phyloP scores from a whole-genome alignment of 495 filamentous ascomycete species.

The Penicillium cataractarum region DNA sequence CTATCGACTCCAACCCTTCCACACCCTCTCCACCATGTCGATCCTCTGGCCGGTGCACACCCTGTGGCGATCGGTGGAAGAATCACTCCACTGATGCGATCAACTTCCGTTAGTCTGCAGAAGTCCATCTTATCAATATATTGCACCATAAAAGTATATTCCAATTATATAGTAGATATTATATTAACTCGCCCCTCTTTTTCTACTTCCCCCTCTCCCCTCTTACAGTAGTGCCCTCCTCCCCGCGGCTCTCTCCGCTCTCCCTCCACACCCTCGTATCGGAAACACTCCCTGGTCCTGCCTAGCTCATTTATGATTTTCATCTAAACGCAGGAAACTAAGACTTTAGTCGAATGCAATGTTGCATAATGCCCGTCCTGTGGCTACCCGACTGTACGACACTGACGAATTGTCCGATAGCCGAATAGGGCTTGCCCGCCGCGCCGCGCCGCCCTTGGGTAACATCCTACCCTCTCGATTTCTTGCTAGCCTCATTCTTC shows the following conservation, averaged over 20 bases:
- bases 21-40: conserved; percentile 3
- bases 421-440: conserved; percentile 1
- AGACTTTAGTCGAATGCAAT: not conserved
- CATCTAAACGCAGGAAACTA: not conserved
- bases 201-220: not conserved
- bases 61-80: conserved; percentile 21
- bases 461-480: conserved; percentile 13
- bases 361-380: conserved; percentile 14
- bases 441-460: conserved; percentile 19
- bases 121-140: conserved; percentile 12
- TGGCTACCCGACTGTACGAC: conserved; percentile 26
- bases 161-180: not conserved
- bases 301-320: not conserved
- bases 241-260: not conserved
- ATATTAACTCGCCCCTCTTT: not conserved
- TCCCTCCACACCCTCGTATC: conserved; percentile 18
- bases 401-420: conserved; percentile 23
- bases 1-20: not conserved
- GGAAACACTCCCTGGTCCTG: conserved; percentile 10
- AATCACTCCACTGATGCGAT: not conserved
- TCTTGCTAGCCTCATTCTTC: conserved; percentile 2
- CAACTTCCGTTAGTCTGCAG: conserved; percentile 12
- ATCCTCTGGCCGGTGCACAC: conserved; percentile 22
- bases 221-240: not conserved
- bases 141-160: not conserved